phyloP scores from a whole-genome alignment of 331 rosid genomes.

The Quercus tomentella region DNA sequence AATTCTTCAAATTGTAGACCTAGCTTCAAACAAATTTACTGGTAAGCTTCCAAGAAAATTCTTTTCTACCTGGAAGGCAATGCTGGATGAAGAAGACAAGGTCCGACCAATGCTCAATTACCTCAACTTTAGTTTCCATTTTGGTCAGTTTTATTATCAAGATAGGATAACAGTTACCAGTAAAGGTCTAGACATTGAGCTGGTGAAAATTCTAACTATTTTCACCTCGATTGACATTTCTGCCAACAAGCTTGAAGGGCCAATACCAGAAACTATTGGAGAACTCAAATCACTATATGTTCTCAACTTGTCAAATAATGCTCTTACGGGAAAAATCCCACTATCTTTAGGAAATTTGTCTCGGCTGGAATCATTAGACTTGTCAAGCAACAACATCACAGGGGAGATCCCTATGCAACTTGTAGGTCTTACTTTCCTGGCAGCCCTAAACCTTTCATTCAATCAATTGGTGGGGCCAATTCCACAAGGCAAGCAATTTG shows the following conservation, averaged over 20 bases:
- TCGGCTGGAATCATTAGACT: slow-evolving; percentile 32
- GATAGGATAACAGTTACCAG: slow-evolving; percentile 46
- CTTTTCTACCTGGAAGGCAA: slow-evolving; percentile 13
- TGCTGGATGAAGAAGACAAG: slow-evolving; percentile 15
- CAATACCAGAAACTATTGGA: slow-evolving; percentile 21
- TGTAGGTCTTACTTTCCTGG: slow-evolving; percentile 33
- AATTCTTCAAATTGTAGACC: slow-evolving; percentile 31
- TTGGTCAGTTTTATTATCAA: slow-evolving; percentile 25
- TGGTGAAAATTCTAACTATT: slow-evolving; percentile 48
- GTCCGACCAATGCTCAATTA: background rate
- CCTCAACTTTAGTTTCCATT: slow-evolving; percentile 16
- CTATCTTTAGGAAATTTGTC: slow-evolving; percentile 3
- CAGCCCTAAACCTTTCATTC: slow-evolving; percentile 43
- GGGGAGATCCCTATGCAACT: slow-evolving; percentile 5
- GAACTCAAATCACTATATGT: slow-evolving; percentile 1
- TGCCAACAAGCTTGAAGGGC: slow-evolving; percentile 31
- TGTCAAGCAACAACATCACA: slow-evolving; percentile 19
- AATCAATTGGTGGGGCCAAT: slow-evolving; percentile 44
- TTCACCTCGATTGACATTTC: slow-evolving; percentile 67
- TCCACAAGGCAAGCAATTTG: slow-evolving; percentile 47
- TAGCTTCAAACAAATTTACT: slow-evolving; percentile 20
- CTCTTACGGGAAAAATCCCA: slow-evolving; percentile 24
- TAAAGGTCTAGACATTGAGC: slow-evolving; percentile 47
- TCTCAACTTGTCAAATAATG: slow-evolving; percentile 38
- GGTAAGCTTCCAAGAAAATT: slow-evolving; percentile 10